Conservation (phyloP, 306 rosid genomes). For the Parietaria judaica region DNA sequence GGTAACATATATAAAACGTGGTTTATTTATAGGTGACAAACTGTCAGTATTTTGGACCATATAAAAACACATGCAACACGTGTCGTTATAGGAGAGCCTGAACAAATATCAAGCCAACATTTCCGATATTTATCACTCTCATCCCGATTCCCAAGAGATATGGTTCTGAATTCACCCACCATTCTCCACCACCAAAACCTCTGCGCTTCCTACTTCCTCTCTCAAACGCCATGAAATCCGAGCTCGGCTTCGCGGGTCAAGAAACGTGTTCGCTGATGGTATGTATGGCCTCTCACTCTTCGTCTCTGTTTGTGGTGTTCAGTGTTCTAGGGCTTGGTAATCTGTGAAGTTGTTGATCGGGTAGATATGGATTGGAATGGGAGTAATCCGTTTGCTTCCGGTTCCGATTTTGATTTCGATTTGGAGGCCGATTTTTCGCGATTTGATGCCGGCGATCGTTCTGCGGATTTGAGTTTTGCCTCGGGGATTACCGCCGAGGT, state of each 20-base stretch:
- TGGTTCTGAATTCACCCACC: too few relatives aligned
- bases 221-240: not conserved
- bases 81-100: too few relatives aligned
- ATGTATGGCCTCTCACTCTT: not conserved
- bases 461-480: slow-evolving; percentile 13
- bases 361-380: slow-evolving; percentile 25
- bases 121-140: too few relatives aligned
- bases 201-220: too few relatives aligned
- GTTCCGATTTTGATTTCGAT: slow-evolving; percentile 10
- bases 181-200: too few relatives aligned
- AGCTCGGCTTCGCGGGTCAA: not conserved
- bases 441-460: slow-evolving; percentile 14
- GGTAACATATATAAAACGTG: too few relatives aligned
- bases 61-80: too few relatives aligned
- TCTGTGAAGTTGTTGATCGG: not conserved
- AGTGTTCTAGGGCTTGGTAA: not conserved
- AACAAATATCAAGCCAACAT: too few relatives aligned
- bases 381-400: slow-evolving; percentile 8
- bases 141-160: too few relatives aligned
- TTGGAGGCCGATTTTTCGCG: slow-evolving; percentile 10
- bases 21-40: too few relatives aligned
- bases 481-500: slow-evolving; percentile 16
- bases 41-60: too few relatives aligned
- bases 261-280: not conserved
- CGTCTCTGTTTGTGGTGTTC: too few relatives aligned